Evolutionary conservation across 768 basidiomycete species (phyloP), one percentile per base, ranked within the genome.

Genomic region (Daedalea quercina): DNA sequence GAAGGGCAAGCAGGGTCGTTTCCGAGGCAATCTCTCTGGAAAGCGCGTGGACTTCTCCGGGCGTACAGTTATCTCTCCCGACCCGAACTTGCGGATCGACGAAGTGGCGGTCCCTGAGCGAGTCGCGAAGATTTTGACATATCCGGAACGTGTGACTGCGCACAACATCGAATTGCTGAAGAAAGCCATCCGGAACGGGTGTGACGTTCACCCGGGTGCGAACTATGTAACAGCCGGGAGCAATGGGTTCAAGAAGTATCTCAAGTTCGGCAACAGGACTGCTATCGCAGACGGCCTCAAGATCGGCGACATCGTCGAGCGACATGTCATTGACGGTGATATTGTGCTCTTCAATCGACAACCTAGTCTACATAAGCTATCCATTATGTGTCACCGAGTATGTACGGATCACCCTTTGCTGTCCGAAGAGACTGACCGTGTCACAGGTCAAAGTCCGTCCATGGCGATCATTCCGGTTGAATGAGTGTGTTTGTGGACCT

Each of bases 1-100:
- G 47, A 99, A 99, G 72, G 96, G 96, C 34, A 99, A 99, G 66
- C 95, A 98, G 67, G 96, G 96, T 62, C 94, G 96, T 44, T 98
- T 99, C 72, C 81, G 96, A 66, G 96, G 96, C 20, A 99, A 99
- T 65, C 77, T 99, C 8, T 97, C 94, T 0, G 96, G 96, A 57
- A 99, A 99, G 69, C 93, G 96, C 68, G 96, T 99, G 58, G 96
- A 99, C 67, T 98, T 98, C 66, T 97, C 94, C 0, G 95, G 85
- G 4, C 88, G 96, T 61, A 99, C 96, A 7, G 96, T 99, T 68
- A 99, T 99, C 64, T 95, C 94, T 1, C 96, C 96, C 1, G 96
- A 99, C 69, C 96, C 96, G n/a, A 99, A 98, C 65, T 73, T 99
- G 57, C 85, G 92, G 47, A 96, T 99, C 63, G 96, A 99, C 67